These are phyloP conservation scores for Debaryomyces nepalensis DNA, from an alignment of 1,139 yeast species.

Conservation along the genomic window DNA sequence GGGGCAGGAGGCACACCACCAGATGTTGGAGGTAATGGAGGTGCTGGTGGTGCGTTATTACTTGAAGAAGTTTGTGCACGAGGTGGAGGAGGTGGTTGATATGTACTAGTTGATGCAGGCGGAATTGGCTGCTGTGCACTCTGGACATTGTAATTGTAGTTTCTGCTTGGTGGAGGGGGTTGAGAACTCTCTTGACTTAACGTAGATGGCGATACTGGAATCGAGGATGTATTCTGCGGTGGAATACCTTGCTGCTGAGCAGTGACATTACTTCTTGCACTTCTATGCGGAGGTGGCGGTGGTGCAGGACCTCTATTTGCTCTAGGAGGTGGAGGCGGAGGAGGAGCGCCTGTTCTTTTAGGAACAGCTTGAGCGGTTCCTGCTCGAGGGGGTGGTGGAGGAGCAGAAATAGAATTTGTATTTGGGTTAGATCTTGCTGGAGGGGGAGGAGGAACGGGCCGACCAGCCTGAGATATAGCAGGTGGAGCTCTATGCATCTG, in stretches of 20 bases:
- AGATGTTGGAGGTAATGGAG: slow-evolving; percentile 13
- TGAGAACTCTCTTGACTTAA: slow-evolving; percentile 13
- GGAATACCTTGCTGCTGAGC: slow-evolving; percentile 20
- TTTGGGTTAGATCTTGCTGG: slow-evolving; percentile 16
- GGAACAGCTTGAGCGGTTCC: slow-evolving; percentile 27
- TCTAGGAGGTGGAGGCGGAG: slow-evolving; percentile 34
- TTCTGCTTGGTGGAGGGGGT: slow-evolving; percentile 21
- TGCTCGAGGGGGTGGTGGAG: slow-evolving; percentile 32
- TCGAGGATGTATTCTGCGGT: slow-evolving; percentile 16
- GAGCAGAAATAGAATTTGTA: slow-evolving; percentile 27
- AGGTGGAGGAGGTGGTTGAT: slow-evolving; percentile 26
- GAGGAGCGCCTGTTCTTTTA: slow-evolving; percentile 28
- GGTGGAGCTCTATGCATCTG: slow-evolving; percentile 22
- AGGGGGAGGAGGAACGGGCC: slow-evolving; percentile 33
- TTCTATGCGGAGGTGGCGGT: slow-evolving; percentile 23
- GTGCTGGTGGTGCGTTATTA: slow-evolving; percentile 17
- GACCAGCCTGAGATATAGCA: slow-evolving; percentile 23
- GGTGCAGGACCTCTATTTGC: slow-evolving; percentile 16
- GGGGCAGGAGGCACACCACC: slow-evolving; percentile 20
- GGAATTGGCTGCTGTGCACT: neutral
- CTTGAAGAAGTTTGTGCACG: slow-evolving; percentile 19
- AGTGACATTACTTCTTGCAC: slow-evolving; percentile 22
- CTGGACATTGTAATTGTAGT: neutral
- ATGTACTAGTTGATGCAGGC: neutral
- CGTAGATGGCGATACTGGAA: slow-evolving; percentile 26